Base-by-base conservation (phyloP, 805 yeast genomes). In the Yarrowia deformans region DNA sequence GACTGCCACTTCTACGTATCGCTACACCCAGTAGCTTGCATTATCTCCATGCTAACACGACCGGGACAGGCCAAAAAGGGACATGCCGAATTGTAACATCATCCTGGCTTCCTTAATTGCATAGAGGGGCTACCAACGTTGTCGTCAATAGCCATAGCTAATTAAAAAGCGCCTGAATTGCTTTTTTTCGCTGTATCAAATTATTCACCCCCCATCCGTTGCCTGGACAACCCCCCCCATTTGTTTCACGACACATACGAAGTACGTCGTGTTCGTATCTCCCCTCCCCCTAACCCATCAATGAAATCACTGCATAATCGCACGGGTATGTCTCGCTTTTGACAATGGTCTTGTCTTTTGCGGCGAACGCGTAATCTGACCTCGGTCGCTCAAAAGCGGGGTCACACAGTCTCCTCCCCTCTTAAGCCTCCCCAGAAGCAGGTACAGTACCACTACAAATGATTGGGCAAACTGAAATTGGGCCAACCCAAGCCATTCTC, bases 391-490 rank as follows among this genome's bases (percentile, higher is more conserved):
- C 52, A 48, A 48, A 48, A 48, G 52, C 52, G 52, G 52, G 52
- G 52, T 48, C 29, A 23, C 2, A 23, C 29, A 23, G 3, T 29
- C 35, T 29, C 29, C 12, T 12, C 52, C 52, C 52, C 50, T 46
- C 34, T 23, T 29, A 23, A 29, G 35, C 34, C 52, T 48, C 34
- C 52, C 29, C 35, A 29, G 29, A 50, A 50, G 56, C 56, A 50
- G 56, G 56, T 50, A 23, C 29, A 40, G 56, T 50, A 23, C 29
- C 29, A 23, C 29, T 23, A 50, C 56, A 50, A 32, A 7, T 29
- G 52, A 48, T 48, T 48, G 52, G 52, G 52, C 18, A 48, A 23
- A 48, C 52, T 48, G 39, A 34, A 50, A n/a, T n/a, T 14, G 56
- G 35, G 40, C n/a, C 16, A 50, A 32, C 16, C 37, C 37, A 50